Percentiles rank a stretch among this genome's conserved stretches.
phyloP scores from a whole-genome alignment of 179 eudicot genomes.

The Vitellaria paradoxa region DNA sequence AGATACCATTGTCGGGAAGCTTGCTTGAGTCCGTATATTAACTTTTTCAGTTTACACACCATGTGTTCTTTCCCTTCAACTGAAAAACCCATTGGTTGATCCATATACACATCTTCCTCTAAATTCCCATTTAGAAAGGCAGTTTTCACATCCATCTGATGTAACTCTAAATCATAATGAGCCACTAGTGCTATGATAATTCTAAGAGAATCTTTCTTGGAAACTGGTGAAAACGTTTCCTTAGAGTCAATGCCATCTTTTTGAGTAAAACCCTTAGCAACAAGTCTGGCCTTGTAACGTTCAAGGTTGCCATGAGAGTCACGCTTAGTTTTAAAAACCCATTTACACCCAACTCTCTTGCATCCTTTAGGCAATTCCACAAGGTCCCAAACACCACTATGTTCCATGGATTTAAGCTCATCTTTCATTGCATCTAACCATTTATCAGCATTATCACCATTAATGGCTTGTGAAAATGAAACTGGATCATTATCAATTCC shows the following conservation, averaged over 20 bases:
- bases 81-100: not conserved
- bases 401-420: not conserved
- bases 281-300: not conserved
- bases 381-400: not conserved
- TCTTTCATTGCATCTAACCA: not conserved
- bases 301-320: not conserved
- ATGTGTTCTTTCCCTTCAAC: not conserved
- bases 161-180: conserved; percentile 8
- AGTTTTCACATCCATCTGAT: not conserved
- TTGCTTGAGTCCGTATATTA: conserved; percentile 1
- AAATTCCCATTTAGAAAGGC: not conserved
- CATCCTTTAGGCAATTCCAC: not conserved
- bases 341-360: not conserved
- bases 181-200: not conserved
- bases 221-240: not conserved
- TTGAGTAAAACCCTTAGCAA: too few relatives aligned
- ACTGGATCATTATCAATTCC: not conserved
- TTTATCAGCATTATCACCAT: not conserved
- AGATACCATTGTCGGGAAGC: conserved; percentile 4
- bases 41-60: not conserved
- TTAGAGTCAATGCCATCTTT: too few relatives aligned
- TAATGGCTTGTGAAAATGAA: not conserved
- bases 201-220: not conserved
- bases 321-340: not conserved
- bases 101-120: too few relatives aligned